Evolutionary conservation across 2,329 filamentous ascomycete species (phyloP).

Genomic region (Alternaria sp.): DNA sequence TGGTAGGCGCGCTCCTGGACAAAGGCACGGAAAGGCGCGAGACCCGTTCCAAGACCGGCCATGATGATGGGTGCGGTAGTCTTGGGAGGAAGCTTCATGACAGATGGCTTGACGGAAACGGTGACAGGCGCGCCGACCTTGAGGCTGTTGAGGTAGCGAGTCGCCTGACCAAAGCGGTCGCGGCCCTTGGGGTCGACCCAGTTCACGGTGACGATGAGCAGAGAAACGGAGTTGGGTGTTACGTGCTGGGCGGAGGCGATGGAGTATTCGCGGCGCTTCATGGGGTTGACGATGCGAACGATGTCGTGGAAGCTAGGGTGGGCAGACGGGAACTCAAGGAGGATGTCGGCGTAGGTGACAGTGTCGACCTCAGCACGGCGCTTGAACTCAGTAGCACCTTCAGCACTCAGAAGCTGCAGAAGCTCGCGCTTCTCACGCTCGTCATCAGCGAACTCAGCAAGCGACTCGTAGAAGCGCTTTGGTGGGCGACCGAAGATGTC

Average conservation of each 20-base stretch:
- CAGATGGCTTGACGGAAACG: conserved; percentile 94
- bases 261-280: conserved; percentile 98
- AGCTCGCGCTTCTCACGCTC: conserved; percentile 83
- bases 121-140: conserved; percentile 79
- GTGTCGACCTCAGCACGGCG: conserved; percentile 88
- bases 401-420: conserved; percentile 71
- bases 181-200: conserved; percentile 91
- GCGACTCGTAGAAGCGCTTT: conserved; percentile 95
- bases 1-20: conserved; percentile 98
- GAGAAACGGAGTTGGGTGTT: conserved; percentile 82
- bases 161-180: conserved; percentile 90
- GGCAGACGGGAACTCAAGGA: conserved; percentile 88
- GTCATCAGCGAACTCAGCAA: conserved; percentile 85
- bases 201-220: conserved; percentile 97
- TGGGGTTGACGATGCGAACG: conserved; percentile 81
- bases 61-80: conserved; percentile 95
- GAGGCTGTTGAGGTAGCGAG: conserved; percentile 82
- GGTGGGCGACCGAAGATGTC: conserved; percentile 97
- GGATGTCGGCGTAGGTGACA: conserved; percentile 85
- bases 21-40: conserved; percentile 98
- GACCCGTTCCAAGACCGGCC: conserved; percentile 96
- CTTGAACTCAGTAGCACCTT: conserved; percentile 91
- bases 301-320: conserved; percentile 89
- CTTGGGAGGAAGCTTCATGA: conserved; percentile 95
- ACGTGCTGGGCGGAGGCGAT: conserved; percentile 97